Percentiles rank a stretch among this genome's conserved stretches.
phyloP scores from a whole-genome alignment of 2,329 filamentous ascomycete genomes.

The Paraphaeosphaeria minitans region DNA sequence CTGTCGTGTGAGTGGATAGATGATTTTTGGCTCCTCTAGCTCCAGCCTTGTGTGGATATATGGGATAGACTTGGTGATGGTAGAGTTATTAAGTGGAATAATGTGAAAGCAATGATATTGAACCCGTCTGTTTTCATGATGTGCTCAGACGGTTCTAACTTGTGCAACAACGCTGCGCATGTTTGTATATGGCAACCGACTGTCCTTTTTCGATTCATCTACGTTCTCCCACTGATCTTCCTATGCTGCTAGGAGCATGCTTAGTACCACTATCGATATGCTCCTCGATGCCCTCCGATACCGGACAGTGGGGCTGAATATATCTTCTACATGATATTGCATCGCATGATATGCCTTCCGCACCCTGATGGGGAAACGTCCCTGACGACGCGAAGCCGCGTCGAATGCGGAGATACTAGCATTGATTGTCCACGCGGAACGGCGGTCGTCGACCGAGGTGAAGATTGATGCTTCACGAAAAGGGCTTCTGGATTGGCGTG shows the following conservation, averaged over 20 bases:
- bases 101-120: background rate
- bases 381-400: background rate
- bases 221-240: too few relatives aligned
- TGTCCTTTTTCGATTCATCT: too few relatives aligned
- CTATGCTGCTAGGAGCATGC: background rate
- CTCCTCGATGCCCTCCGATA: background rate
- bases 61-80: conserved; percentile 10
- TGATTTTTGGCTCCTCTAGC: background rate
- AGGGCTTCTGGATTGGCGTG: conserved; percentile 27
- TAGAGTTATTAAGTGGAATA: background rate
- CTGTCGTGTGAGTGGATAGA: conserved; percentile 1
- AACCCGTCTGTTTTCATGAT: too few relatives aligned
- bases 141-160: too few relatives aligned
- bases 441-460: background rate
- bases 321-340: conserved; percentile 22
- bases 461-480: conserved; percentile 24
- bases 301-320: background rate
- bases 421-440: background rate
- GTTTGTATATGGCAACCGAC: too few relatives aligned
- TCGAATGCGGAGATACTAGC: background rate
- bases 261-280: conserved; percentile 2
- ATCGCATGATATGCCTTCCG: conserved; percentile 22
- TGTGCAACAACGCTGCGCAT: too few relatives aligned
- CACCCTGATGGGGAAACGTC: conserved; percentile 1
- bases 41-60: conserved; percentile 9